Evolutionary conservation across 1,139 yeast species (phyloP).

Genomic region (Oligophagozyma castellii): DNA sequence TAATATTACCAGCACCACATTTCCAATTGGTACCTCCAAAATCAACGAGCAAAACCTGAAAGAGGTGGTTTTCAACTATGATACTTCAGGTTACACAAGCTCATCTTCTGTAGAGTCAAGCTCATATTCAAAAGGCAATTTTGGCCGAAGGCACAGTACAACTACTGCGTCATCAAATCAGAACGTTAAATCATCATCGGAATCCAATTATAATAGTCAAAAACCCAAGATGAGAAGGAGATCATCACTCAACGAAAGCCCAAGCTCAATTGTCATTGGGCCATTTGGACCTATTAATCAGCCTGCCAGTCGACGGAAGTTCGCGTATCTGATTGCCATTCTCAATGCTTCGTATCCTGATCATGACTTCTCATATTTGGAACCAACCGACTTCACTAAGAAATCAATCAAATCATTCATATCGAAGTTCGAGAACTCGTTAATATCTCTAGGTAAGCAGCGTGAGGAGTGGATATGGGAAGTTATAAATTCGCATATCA

Average conservation of each 20-base stretch:
- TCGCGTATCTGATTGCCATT: constrained; percentile 82
- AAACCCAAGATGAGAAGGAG: constrained; percentile 9
- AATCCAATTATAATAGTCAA: constrained; percentile 1
- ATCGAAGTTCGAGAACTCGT: constrained; percentile 62
- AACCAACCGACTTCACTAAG: constrained; percentile 71
- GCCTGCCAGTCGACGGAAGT: constrained; percentile 71
- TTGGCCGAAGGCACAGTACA: constrained; percentile 14
- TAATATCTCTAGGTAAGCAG: constrained; percentile 60
- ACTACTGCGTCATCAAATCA: constrained; percentile 1
- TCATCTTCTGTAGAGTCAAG: constrained; percentile 19
- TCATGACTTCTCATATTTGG: constrained; percentile 78
- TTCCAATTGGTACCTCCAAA: constrained; percentile 15
- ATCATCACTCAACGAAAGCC: constrained; percentile 17
- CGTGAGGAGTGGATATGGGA: constrained; percentile 71
- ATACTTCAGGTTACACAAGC: constrained; percentile 15
- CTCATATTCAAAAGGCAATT: constrained; percentile 2
- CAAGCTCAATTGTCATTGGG: constrained; percentile 29
- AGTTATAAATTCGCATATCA: constrained; percentile 70
- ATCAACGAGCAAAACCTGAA: constrained; percentile 24
- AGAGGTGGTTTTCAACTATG: constrained; percentile 18
- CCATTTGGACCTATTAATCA: constrained; percentile 92
- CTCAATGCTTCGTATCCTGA: constrained; percentile 90
- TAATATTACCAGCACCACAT: constrained; percentile 2
- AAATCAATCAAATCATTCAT: constrained; percentile 40
- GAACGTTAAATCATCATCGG: background rate